Conservation (phyloP, 1,284 basidiomycete genomes). For the Malassezia yamatoensis region DNA sequence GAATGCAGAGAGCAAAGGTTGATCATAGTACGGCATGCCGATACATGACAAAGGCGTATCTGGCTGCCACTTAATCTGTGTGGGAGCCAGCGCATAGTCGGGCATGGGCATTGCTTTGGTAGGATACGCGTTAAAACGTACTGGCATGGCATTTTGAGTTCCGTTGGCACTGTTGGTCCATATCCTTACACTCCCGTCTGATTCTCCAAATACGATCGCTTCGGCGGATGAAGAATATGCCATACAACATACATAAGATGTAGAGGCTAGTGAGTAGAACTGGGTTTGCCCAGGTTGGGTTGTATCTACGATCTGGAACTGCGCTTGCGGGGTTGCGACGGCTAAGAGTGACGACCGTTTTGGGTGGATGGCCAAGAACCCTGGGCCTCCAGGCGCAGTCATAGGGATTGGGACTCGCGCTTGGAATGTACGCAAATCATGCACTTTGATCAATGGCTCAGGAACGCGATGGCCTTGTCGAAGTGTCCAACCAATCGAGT, state of each 20-base stretch:
- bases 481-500: constrained; percentile 46
- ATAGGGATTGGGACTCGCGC: constrained; percentile 75
- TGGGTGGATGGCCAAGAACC: constrained; percentile 74
- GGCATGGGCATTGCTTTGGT: constrained; percentile 75
- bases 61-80: constrained; percentile 65
- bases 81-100: constrained; percentile 62
- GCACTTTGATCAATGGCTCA: constrained; percentile 85
- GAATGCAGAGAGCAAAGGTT: constrained; percentile 68
- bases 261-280: constrained; percentile 53
- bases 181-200: constrained; percentile 72
- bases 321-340: constrained; percentile 70
- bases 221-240: constrained; percentile 76
- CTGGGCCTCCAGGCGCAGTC: constrained; percentile 62
- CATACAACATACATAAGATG: constrained; percentile 68
- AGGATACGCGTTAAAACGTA: constrained; percentile 71
- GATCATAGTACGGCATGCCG: constrained; percentile 78
- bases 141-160: constrained; percentile 47
- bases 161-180: constrained; percentile 61
- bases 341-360: constrained; percentile 67
- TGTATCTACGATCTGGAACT: constrained; percentile 80
- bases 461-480: constrained; percentile 71
- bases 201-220: constrained; percentile 85
- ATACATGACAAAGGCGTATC: constrained; percentile 79
- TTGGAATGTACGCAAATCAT: constrained; percentile 73
- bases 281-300: constrained; percentile 59